Evolutionary conservation across 305 asterid species (phyloP).

Genomic region (Plantago lanceolata): DNA sequence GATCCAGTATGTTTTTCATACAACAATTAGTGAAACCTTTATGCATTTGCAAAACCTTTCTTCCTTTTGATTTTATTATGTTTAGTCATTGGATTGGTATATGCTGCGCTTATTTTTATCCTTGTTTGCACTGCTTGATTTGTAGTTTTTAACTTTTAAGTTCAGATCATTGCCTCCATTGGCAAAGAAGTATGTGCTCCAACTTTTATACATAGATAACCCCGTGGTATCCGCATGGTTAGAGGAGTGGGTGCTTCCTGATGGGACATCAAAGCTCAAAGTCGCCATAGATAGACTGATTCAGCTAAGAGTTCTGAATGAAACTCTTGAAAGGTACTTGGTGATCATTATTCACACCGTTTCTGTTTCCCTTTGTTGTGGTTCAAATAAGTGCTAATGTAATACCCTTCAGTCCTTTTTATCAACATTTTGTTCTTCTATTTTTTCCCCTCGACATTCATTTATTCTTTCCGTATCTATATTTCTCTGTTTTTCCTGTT

Average conservation of each 20-base stretch:
- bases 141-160: constrained; percentile 15
- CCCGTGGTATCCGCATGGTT: constrained; percentile 59
- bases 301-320: constrained; percentile 76
- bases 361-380: background rate
- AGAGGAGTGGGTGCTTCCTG: constrained; percentile 87
- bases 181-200: constrained; percentile 87
- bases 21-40: too few species aligned
- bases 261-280: constrained; percentile 79
- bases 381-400: background rate
- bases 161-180: constrained; percentile 89
- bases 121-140: constrained; percentile 10
- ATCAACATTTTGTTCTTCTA: background rate
- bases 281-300: constrained; percentile 77
- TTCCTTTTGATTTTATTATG: background rate
- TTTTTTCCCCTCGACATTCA: too few species aligned
- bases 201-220: constrained; percentile 60
- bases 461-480: too few species aligned
- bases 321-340: constrained; percentile 74
- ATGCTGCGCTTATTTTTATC: too few species aligned
- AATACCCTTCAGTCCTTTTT: background rate
- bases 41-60: background rate
- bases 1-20: too few species aligned
- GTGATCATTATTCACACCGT: background rate
- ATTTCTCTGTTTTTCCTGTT: too few species aligned
- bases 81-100: background rate